Base-by-base conservation (phyloP, 192 early-diverging fungal species). In the Gamsiella multidivaricata region DNA sequence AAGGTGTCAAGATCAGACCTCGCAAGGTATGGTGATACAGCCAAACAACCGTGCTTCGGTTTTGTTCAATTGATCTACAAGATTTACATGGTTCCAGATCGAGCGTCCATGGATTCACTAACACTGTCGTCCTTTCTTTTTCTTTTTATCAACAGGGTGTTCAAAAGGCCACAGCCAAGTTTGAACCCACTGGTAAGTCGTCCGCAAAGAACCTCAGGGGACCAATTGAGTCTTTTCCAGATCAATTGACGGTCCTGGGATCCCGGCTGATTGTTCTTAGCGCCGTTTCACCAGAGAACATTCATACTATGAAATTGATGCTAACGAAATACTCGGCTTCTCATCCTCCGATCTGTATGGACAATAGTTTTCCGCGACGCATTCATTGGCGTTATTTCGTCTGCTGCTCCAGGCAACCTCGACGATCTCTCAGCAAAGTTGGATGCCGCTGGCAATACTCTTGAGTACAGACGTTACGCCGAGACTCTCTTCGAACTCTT, bases 391-490 rank as follows among this genome's bases (percentile, higher is more conserved):
- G 71, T 75, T 53, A 65, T 89, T 59, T 59, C 63, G 29, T 68
- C 71, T 32, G 84, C 83, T 34, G 64, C 82, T 45, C 81, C 83
- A 46, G 86, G 82, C 54, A 87, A 94, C 69, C 87, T 94, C 78
- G 89, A 93, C 36, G 87, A 90, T 62, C 89, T 94, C 80, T 88
- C 89, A 26, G 57, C 70, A 69, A 83, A 89, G 29, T 88, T 98
- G 68, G 96, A 98, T 84, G 74, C 76, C 20, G 88, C 89, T 55
- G 94, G 91, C 42, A 92, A 94, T 70, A 94, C 90, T 68, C 90
- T 97, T 69, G 96, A 97, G 78, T 96, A 94, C 85, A 94, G 94
- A 82, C 92, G 94, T 71, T 98, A 98, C 92, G 93, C 90, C 59
- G 97, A 98, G 73, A 85, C 92, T 36, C 88, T 98, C 61, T 98